phyloP scores from a whole-genome alignment of 768 basidiomycete genomes.

The Termitomyces sp. region DNA sequence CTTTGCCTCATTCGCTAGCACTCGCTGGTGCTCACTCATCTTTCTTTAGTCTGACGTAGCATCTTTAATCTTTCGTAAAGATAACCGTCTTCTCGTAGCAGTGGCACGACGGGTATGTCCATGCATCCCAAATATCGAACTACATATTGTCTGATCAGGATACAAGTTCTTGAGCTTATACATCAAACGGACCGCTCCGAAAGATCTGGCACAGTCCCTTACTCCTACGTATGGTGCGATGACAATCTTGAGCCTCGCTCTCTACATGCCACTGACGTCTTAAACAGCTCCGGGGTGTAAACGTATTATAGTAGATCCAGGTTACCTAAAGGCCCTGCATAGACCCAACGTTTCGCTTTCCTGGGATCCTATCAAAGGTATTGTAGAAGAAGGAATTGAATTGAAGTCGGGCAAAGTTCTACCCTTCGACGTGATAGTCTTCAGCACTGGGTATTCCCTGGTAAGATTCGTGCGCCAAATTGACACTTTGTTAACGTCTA shows the following conservation, averaged over 20 bases:
- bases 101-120: conserved; percentile 29
- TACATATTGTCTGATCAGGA: neutral
- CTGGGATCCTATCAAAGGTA: conserved; percentile 45
- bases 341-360: conserved; percentile 49
- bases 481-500: neutral
- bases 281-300: conserved; percentile 53
- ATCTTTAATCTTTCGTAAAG: conserved; percentile 38
- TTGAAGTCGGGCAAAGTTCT: conserved; percentile 46
- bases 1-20: neutral
- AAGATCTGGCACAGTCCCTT: conserved; percentile 41
- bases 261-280: neutral
- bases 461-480: conserved; percentile 14
- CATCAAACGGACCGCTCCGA: conserved; percentile 46
- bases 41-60: conserved; percentile 30
- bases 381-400: conserved; percentile 48
- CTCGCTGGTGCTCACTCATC: neutral
- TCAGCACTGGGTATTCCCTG: conserved; percentile 50
- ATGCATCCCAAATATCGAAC: neutral
- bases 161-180: conserved; percentile 39
- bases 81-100: conserved; percentile 28
- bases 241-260: neutral
- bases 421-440: conserved; percentile 54
- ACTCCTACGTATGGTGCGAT: conserved; percentile 50
- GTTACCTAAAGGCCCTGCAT: conserved; percentile 51
- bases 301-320: conserved; percentile 58